Conservation (phyloP, 179 eudicot genomes). For the Carnegiea gigantea region DNA sequence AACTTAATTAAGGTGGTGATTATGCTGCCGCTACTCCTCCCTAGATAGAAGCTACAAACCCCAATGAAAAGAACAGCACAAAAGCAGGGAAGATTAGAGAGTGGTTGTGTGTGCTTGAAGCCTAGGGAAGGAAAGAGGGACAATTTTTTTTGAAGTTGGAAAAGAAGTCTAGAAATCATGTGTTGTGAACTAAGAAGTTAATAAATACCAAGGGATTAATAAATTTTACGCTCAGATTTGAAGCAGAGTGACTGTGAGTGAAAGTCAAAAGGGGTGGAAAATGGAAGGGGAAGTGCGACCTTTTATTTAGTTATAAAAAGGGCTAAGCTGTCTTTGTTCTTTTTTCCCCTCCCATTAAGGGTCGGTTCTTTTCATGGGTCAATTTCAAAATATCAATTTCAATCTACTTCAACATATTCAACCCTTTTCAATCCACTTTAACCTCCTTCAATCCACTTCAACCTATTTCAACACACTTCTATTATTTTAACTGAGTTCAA, state of each 20-base stretch:
- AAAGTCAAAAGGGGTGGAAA: conserved; percentile 16
- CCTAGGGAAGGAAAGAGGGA: conserved; percentile 36
- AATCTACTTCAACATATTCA: too few relatives aligned
- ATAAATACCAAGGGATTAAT: conserved; percentile 21
- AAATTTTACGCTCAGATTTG: conserved; percentile 13
- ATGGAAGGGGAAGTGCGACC: background rate
- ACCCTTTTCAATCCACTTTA: too few relatives aligned
- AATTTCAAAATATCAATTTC: too few relatives aligned
- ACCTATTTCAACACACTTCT: too few relatives aligned
- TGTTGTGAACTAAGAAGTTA: conserved; percentile 34
- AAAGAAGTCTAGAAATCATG: conserved; percentile 46
- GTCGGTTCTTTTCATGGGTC: background rate
- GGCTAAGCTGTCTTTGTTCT: conserved; percentile 29
- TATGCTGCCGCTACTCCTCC: conserved; percentile 21
- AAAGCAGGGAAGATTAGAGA: conserved; percentile 29
- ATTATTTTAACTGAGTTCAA: too few relatives aligned
- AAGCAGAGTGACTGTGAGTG: background rate
- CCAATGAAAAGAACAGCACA: conserved; percentile 51
- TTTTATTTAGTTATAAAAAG: background rate
- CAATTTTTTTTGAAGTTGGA: conserved; percentile 12
- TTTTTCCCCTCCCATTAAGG: background rate
- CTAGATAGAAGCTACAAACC: conserved; percentile 49
- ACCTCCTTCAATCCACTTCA: too few relatives aligned
- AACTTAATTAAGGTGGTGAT: background rate
- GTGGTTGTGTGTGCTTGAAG: conserved; percentile 28